A percentile compares a stretch with the other conserved stretches of the same genome.
These are phyloP conservation scores for Phoenix roebelenii DNA, from an alignment of 176 grass and related monocot species.

Conservation along the genomic window DNA sequence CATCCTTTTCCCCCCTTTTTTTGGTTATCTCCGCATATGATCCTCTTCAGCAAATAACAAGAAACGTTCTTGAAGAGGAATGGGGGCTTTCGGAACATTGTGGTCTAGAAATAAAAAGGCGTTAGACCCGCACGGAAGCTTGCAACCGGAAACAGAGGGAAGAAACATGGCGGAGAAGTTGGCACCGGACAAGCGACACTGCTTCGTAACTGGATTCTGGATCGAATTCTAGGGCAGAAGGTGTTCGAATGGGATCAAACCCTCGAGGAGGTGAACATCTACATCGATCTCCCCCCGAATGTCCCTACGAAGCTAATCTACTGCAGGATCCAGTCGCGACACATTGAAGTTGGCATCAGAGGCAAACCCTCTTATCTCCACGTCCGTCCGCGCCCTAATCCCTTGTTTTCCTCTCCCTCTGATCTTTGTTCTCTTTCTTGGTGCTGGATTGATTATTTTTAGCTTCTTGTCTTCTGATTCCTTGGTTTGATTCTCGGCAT, in stretches of 20 bases:
- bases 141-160: not conserved
- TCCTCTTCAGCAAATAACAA: too few relatives aligned
- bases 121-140: too few relatives aligned
- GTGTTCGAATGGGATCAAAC: constrained; percentile 99
- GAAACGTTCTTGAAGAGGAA: too few relatives aligned
- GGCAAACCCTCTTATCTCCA: constrained; percentile 89
- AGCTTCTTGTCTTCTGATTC: not conserved
- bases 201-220: constrained; percentile 22
- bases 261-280: constrained; percentile 87
- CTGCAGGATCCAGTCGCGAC: constrained; percentile 58
- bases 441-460: not conserved
- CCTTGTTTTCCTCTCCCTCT: not conserved
- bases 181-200: constrained; percentile 72
- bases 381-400: constrained; percentile 22
- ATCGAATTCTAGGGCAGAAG: constrained; percentile 56
- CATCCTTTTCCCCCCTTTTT: too few relatives aligned
- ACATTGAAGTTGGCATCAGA: constrained; percentile 75
- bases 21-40: too few relatives aligned
- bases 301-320: constrained; percentile 69
- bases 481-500: constrained; percentile 33
- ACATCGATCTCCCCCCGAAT: constrained; percentile 74
- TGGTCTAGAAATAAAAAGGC: too few relatives aligned
- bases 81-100: too few relatives aligned
- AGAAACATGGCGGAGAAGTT: constrained; percentile 75
- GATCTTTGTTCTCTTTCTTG: not conserved